Evolutionary conservation across 176 grass and related monocot genomes (phyloP).

Genomic region (Avena atlantica): DNA sequence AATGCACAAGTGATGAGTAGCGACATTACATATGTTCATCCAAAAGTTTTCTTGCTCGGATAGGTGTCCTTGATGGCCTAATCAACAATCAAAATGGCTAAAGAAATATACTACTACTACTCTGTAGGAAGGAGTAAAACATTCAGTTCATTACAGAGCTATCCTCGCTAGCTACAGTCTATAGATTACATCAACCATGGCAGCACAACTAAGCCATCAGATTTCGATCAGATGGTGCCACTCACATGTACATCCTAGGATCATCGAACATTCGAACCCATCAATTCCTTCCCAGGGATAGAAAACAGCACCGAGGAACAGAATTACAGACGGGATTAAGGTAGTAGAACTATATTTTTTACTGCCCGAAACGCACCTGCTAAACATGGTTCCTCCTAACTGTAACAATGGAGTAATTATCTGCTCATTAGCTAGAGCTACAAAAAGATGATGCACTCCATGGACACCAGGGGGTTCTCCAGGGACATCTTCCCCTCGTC

Average conservation of each 20-base stretch:
- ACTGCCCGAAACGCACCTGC: not conserved
- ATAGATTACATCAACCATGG: not conserved
- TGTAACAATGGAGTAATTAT: not conserved
- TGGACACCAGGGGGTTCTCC: slow-evolving; percentile 85
- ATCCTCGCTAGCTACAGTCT: not conserved
- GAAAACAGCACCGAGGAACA: not conserved
- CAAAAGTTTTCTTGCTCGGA: too few relatives aligned
- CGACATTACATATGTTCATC: too few relatives aligned
- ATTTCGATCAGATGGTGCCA: not conserved
- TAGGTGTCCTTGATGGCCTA: too few relatives aligned
- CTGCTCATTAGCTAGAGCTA: not conserved
- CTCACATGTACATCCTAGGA: not conserved
- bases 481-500: slow-evolving; percentile 57
- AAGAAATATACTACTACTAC: too few relatives aligned
- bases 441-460: slow-evolving; percentile 96
- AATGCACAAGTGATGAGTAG: too few relatives aligned
- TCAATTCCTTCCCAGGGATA: too few relatives aligned
- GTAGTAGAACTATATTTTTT: not conserved
- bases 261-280: too few relatives aligned
- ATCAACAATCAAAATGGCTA: too few relatives aligned
- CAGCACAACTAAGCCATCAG: not conserved
- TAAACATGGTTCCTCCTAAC: not conserved
- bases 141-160: not conserved
- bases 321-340: not conserved
- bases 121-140: not conserved